Evolutionary conservation across 2,329 filamentous ascomycete species (phyloP), one percentile per base, ranked within the genome.

Genomic region (Ustilaginoidea virens): DNA sequence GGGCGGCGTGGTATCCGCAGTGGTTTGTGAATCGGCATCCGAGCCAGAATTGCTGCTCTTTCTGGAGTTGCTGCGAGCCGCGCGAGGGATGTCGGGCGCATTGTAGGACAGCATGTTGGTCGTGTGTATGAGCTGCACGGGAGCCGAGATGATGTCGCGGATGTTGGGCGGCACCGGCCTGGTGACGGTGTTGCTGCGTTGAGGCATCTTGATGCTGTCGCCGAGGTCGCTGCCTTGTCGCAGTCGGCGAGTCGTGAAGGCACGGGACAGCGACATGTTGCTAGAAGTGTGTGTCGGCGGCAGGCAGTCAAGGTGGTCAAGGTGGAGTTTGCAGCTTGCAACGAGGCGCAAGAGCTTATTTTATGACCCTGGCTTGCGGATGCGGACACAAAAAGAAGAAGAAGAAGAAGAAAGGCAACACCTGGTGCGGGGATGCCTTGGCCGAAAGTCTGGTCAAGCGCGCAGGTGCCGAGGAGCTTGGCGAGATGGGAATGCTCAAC

Each of bases 41-140:
- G 80, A 74, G 23, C 72, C 72, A 4, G 76, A 79, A 40, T 66
- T 65, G 33, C 66, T 64, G 33, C 53, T 57, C 3, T 65, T 60
- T 5, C 66, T 61, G 5, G 56, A 59, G 42, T 61, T 61, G 46
- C 60, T 60, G 22, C 66, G 69, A 8, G 60, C 42, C n/a, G 39
- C 50, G 46, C 46, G 64, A 25, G 61, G 60, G 36, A 94, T 74
- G 48, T 94, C 80, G 28, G 87, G 87, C 7, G 90, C 86, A 48
- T 87, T 87, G 66, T 93, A 93, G 6, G 83, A 85, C 31, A 94
- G 75, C 69, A 92, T 83, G 55, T 96, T 98, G 42, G 90, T 96
- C 5, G 87, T 93, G 34, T 90, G 92, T 27, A 94, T 63, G 37
- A 98, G 67, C 53, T 85, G 76, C 30, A 93, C 67, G 1, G 90